These are phyloP conservation scores for Fraxinus paxiana DNA, from an alignment of 305 asterid genomes.

Conservation along the genomic window DNA sequence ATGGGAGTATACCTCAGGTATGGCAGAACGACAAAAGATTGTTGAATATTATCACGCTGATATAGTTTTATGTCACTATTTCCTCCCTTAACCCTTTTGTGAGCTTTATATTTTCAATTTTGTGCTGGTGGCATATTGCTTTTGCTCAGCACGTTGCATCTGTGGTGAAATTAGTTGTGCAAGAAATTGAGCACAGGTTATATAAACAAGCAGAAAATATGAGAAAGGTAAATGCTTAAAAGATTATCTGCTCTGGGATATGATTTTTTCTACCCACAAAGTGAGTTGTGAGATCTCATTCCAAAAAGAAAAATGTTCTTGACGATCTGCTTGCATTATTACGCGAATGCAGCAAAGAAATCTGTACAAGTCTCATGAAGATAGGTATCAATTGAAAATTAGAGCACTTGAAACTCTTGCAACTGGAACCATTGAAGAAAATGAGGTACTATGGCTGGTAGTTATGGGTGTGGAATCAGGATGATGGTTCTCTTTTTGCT, in stretches of 20 bases:
- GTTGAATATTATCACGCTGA: constrained; percentile 14
- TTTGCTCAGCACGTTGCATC: constrained; percentile 61
- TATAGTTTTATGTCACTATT: not conserved
- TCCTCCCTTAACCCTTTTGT: constrained; percentile 8
- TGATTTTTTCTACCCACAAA: constrained; percentile 3
- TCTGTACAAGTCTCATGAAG: constrained; percentile 70
- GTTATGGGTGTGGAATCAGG: constrained; percentile 2
- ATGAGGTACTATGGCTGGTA: constrained; percentile 48
- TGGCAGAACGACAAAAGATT: constrained; percentile 22
- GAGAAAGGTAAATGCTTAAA: constrained; percentile 51
- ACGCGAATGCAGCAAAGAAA: constrained; percentile 60
- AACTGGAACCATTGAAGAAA: constrained; percentile 62
- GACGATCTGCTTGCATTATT: constrained; percentile 8
- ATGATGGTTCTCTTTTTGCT: constrained; percentile 18
- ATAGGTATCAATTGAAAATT: constrained; percentile 55
- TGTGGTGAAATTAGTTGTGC: constrained; percentile 64
- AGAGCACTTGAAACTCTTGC: constrained; percentile 75
- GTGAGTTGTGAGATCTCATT: constrained; percentile 14
- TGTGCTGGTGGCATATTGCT: constrained; percentile 19
- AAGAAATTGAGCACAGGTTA: constrained; percentile 80
- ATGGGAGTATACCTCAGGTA: constrained; percentile 76
- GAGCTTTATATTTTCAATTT: constrained; percentile 18
- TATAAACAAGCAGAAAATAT: constrained; percentile 52
- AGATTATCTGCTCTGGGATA: constrained; percentile 18
- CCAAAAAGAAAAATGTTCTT: not conserved